Conservation (phyloP, 768 basidiomycete species). For the Amanita rubescens region DNA sequence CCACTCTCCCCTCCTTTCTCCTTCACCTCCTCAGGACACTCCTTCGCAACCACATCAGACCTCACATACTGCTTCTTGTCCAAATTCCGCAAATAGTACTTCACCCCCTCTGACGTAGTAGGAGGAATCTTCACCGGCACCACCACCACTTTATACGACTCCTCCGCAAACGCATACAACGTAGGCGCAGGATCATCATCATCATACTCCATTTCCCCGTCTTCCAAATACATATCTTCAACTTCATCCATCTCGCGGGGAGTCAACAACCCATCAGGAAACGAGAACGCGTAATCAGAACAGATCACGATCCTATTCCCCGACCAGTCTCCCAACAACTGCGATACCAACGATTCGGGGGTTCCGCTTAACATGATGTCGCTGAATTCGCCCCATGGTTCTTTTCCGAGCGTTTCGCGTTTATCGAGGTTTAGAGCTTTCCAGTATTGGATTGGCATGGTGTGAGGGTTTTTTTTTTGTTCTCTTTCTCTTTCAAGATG, state of each 20-base stretch:
- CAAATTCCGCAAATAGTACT: slow-evolving; percentile 3
- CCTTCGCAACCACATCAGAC: background rate
- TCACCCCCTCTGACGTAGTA: background rate
- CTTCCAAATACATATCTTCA: slow-evolving; percentile 8
- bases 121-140: background rate
- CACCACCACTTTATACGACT: slow-evolving; percentile 4
- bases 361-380: background rate
- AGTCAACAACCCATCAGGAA: slow-evolving; percentile 9
- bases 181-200: slow-evolving; percentile 6
- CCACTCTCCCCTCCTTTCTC: too few relatives aligned
- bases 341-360: too few relatives aligned
- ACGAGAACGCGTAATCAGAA: slow-evolving; percentile 6
- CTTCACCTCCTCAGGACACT: too few relatives aligned
- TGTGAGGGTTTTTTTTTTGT: too few relatives aligned
- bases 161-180: slow-evolving; percentile 3
- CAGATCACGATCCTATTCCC: slow-evolving; percentile 8
- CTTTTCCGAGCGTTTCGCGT: slow-evolving; percentile 4
- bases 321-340: background rate
- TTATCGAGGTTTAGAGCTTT: slow-evolving; percentile 6
- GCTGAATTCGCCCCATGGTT: slow-evolving; percentile 2
- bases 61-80: slow-evolving; percentile 4
- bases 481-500: too few relatives aligned
- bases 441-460: slow-evolving; percentile 8
- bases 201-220: background rate
- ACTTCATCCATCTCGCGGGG: slow-evolving; percentile 4